Base-by-base conservation (phyloP, 768 basidiomycete genomes). In the Serendipita indica region DNA sequence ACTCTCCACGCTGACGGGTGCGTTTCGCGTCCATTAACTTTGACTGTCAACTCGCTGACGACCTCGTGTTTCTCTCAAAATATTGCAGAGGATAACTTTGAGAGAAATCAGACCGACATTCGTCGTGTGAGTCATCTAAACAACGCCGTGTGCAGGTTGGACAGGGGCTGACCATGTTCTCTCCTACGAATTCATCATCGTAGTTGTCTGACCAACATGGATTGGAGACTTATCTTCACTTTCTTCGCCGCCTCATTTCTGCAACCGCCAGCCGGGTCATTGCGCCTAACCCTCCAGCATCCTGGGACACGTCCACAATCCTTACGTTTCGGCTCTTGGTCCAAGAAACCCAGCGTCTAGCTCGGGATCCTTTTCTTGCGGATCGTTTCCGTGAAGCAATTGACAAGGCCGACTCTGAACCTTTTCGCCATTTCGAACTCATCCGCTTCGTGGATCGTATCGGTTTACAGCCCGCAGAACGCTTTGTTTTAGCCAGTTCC, bases 191-290 rank as follows among this genome's bases (percentile, higher is more conserved):
- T 16, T 10, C 49, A 28, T 30, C 41, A 14, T 43, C 57, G 59
- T 46, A 98, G 94, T 81, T 98, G 66, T 89, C 90, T 63, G 92
- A 97, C 69, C 88, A 92, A 68, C 91, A 98, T 78, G 92, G 93
- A 60, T 79, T 91, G 66, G 93, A 96, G 72, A 96, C 92, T 60
- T 96, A 97, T 73, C 80, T 91, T 63, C 93, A 99, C 72, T 96
- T 96, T 75, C 89, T 99, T 64, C 89, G 93, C 62, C 86, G 94
- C 62, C 85, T 96, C 71, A 89, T 97, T 68, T 81, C 86, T 57
- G 87, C 90, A 64, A 89, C 89, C 22, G 84, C 87, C 71, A 74
- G 79, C 54, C 79, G 87, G 61, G 77, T 86, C 41, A 69, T 79
- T 22, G 75, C 81, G 22, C 71, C 78, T 32, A 73, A 77, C 57